Evolutionary conservation across 2,329 filamentous ascomycete genomes (phyloP).

Genomic region (Fusarium tjaetaba): DNA sequence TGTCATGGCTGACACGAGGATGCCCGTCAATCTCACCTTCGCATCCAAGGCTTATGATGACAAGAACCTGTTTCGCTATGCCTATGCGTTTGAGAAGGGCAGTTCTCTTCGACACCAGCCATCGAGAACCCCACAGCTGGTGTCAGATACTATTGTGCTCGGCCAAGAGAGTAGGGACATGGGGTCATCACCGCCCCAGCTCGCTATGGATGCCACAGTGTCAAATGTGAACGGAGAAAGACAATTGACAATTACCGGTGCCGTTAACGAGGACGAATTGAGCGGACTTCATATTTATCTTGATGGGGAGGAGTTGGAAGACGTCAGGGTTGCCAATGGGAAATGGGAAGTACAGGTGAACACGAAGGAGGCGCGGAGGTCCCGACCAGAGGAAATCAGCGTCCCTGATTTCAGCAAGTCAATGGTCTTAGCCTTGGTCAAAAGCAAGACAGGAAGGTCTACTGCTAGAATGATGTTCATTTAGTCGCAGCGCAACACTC

Average conservation of each 20-base stretch:
- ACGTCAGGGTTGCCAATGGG: not conserved
- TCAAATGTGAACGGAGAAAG: not conserved
- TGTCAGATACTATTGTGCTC: not conserved
- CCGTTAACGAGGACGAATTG: fast-evolving
- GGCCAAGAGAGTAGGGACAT: fast-evolving
- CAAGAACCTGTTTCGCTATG: not conserved
- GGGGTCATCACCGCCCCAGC: not conserved
- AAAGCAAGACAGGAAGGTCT: not conserved
- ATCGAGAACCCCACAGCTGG: not conserved
- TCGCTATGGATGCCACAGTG: not conserved
- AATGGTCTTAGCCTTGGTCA: not conserved
- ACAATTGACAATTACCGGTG: fast-evolving
- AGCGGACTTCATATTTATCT: not conserved
- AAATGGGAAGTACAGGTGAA: not conserved
- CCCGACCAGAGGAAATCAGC: not conserved
- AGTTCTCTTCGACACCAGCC: not conserved
- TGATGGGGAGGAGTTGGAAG: not conserved
- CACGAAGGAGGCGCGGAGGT: not conserved
- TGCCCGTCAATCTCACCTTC: conserved; percentile 8
- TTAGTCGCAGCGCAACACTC: not conserved
- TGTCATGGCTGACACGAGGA: not conserved
- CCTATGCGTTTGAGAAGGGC: not conserved
- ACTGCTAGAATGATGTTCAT: not conserved
- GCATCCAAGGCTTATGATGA: not conserved
- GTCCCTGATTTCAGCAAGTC: not conserved